Evolutionary conservation across 805 yeast species (phyloP), one percentile per base, ranked within the genome.

Genomic region (Barnettozyma siamensis): DNA sequence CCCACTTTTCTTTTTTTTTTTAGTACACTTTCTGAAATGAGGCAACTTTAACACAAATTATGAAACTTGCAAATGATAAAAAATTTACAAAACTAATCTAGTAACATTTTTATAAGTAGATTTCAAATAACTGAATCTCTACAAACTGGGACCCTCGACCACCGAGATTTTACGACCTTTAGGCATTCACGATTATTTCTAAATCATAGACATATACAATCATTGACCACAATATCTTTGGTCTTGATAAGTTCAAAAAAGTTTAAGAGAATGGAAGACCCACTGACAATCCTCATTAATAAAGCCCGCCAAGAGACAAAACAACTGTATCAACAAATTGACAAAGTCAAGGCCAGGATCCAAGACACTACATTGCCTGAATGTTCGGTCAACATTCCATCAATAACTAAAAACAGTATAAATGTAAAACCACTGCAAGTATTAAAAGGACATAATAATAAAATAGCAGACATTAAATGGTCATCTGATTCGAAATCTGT

Each of bases 391-490:
- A 53, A 42, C 27, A 35, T 54, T 3, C 47, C 49, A 1, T 24
- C 49, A 4, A 17, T 54, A 9, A 13, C 41, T 2, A 42, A 50
- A 23, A 46, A 41, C 2, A 26, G 42, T 3, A 39, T 64, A 7
- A 68, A 67, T 46, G 40, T 68, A 37, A 61, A 58, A 41, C 64
- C 67, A 3, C 51, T 73, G 0, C 57, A 67, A 6, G 53, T 65
- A 2, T 50, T 68, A n/a, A 62, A 56, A 42, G 73, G 72, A 2
- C 96, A 89, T 57, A 75, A 75, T 49, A 83, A 79, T 55, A 88
- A 88, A 55, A 73, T 88, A 17, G 72, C 80, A 8, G 76, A 78
- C 43, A 65, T 84, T 43, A 67, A 76, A 39, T 85, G 96, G 94
- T 72, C 78, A 40, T 58, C 67, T 1, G 80, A 81, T 55, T 73